Percentiles rank a stretch among this genome's conserved stretches.
Evolutionary conservation across 2,329 filamentous ascomycete genomes (phyloP).

Genomic region (Fusarium tuaranense): DNA sequence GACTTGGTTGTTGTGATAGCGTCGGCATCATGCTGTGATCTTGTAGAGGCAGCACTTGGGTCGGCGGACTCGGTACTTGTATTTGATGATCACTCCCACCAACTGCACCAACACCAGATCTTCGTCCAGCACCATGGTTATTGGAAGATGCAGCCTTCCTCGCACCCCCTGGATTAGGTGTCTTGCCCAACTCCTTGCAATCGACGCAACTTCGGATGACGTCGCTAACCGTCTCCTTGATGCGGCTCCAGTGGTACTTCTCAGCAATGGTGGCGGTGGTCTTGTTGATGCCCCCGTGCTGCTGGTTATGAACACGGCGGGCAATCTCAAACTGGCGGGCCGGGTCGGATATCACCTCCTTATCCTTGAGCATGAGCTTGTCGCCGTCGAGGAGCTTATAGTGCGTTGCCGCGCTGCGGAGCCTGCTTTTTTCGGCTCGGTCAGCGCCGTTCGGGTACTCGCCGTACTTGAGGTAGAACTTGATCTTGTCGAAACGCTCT

Average conservation of each 20-base stretch:
- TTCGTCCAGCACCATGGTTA: constrained; percentile 12
- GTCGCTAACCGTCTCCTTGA: constrained; percentile 96
- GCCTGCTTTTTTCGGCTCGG: constrained; percentile 92
- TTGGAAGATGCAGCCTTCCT: constrained; percentile 30
- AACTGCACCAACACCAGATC: constrained; percentile 10
- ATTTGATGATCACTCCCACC: constrained; percentile 25
- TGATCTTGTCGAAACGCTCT: constrained; percentile 98
- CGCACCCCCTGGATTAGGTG: constrained; percentile 49
- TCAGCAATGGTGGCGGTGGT: constrained; percentile 95
- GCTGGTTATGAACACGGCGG: constrained; percentile 75
- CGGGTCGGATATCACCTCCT: constrained; percentile 94
- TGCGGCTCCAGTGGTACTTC: constrained; percentile 96
- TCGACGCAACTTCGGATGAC: constrained; percentile 92
- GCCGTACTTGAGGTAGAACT: constrained; percentile 94
- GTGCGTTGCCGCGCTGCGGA: constrained; percentile 93
- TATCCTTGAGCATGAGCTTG: constrained; percentile 95
- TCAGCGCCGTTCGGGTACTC: constrained; percentile 95
- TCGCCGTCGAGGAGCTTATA: constrained; percentile 86
- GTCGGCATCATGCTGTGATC: constrained; percentile 44
- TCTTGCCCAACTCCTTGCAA: constrained; percentile 84
- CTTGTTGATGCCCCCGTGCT: constrained; percentile 97
- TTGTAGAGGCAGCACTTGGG: constrained; percentile 47
- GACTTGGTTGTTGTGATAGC: constrained; percentile 41
- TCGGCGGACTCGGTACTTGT: constrained; percentile 27
- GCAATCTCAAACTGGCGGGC: constrained; percentile 92